Percentiles rank a stretch among this genome's conserved stretches.
These are phyloP conservation scores for Rhododendron williamsianum DNA, from an alignment of 148 eudicot species.

Conservation along the genomic window DNA sequence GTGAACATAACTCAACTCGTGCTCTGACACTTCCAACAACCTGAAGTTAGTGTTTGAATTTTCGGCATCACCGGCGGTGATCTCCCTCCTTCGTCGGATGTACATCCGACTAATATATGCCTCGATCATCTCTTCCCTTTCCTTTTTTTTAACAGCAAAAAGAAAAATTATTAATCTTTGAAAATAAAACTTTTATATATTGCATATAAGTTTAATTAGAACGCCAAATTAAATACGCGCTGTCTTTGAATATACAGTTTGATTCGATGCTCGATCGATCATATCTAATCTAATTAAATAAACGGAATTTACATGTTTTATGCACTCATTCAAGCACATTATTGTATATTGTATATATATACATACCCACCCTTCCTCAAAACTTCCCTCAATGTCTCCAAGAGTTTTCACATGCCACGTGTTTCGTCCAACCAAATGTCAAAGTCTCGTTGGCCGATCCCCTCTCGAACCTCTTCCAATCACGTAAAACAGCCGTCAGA, in stretches of 20 bases:
- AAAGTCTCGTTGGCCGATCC: conserved; percentile 15
- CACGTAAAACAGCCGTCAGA: conserved; percentile 33
- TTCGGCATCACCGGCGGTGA: no score
- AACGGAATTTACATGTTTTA: neutral
- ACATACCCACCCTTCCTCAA: neutral
- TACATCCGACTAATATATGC: neutral
- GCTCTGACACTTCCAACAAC: no score
- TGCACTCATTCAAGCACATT: neutral
- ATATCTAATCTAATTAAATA: neutral
- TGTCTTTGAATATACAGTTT: neutral
- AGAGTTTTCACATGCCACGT: conserved; percentile 28
- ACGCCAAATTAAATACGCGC: no score
- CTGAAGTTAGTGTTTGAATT: no score
- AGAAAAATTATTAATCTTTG: no score
- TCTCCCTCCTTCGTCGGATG: no score
- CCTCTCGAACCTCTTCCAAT: conserved; percentile 41
- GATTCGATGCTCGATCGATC: neutral
- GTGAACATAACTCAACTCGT: no score
- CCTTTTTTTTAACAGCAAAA: neutral
- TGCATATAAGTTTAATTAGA: no score
- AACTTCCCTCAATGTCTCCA: conserved; percentile 19
- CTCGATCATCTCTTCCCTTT: neutral
- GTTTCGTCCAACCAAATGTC: conserved; percentile 36
- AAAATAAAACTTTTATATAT: no score
- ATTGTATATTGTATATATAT: neutral